Conservation (phyloP, 2,329 filamentous ascomycete species). For the Aquanectria penicillioides region DNA sequence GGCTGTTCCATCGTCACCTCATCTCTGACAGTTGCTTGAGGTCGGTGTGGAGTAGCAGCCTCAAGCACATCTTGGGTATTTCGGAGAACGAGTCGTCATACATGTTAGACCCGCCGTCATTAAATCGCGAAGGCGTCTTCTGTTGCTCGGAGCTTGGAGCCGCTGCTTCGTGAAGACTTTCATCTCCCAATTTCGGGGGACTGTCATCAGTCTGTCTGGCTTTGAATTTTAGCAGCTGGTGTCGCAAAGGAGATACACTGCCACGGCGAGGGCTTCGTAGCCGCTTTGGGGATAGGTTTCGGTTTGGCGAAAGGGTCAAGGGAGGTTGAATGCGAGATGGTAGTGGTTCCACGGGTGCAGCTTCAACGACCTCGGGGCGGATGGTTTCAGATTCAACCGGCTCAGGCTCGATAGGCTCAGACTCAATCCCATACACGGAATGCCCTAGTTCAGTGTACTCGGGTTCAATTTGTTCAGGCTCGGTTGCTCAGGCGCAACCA, state of each 20-base stretch:
- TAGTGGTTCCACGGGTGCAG: not conserved
- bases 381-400: not conserved
- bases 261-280: constrained; percentile 49
- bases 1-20: not conserved
- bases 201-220: constrained; percentile 36
- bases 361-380: not conserved
- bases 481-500: not conserved
- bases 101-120: constrained; percentile 45
- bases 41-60: constrained; percentile 57
- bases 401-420: not conserved
- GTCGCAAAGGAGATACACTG: constrained; percentile 44
- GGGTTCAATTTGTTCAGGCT: not conserved
- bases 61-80: constrained; percentile 62
- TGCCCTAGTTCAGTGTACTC: not conserved
- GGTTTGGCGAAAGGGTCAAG: constrained; percentile 33
- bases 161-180: not conserved
- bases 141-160: constrained; percentile 14
- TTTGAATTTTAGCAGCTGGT: constrained; percentile 46
- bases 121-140: constrained; percentile 21
- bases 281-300: constrained; percentile 41
- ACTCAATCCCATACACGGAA: not conserved
- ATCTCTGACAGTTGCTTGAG: constrained; percentile 4
- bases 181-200: constrained; percentile 12
- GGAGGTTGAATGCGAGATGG: constrained; percentile 29
- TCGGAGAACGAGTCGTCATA: constrained; percentile 69